Percentiles rank a stretch among this genome's conserved stretches.
Conservation (phyloP, 768 basidiomycete species). For the Tremella yokohamensis region DNA sequence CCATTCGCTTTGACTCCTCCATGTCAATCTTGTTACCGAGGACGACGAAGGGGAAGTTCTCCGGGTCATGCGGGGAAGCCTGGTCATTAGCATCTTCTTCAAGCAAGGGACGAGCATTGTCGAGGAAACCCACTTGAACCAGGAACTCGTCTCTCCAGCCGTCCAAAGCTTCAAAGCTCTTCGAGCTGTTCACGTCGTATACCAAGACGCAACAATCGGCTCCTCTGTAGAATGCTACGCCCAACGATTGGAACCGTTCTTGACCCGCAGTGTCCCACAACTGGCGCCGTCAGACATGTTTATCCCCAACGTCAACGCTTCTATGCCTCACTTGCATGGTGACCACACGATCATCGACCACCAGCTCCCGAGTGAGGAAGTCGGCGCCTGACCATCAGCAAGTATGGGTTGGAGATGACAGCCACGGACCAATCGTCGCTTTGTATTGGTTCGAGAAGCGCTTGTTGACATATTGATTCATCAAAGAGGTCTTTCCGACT, state of each 20-base stretch:
- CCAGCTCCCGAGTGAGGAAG: conserved; percentile 89
- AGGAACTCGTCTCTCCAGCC: conserved; percentile 99
- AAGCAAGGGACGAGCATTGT: not conserved
- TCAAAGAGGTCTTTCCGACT: conserved; percentile 98
- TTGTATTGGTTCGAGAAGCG: conserved; percentile 99
- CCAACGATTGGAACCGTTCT: conserved; percentile 98
- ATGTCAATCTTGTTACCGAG: conserved; percentile 99
- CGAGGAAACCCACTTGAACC: conserved; percentile 57
- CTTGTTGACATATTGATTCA: conserved; percentile 99
- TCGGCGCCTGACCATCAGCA: conserved; percentile 41
- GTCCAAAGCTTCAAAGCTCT: conserved; percentile 97
- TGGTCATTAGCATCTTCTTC: conserved; percentile 52
- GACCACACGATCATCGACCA: conserved; percentile 95
- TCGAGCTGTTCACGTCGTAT: conserved; percentile 97
- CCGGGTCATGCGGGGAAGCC: conserved; percentile 96
- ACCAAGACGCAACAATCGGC: conserved; percentile 99
- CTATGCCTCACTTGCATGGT: conserved; percentile 82
- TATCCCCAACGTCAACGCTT: not conserved
- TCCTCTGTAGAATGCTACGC: conserved; percentile 97
- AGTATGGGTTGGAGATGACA: not conserved
- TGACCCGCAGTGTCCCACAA: conserved; percentile 99
- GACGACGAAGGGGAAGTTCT: conserved; percentile 99
- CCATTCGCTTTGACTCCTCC: conserved; percentile 97
- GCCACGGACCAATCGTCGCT: conserved; percentile 62
- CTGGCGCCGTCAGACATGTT: conserved; percentile 52